phyloP scores from a whole-genome alignment of 75 land plant genomes.

The Cunninghamia lanceolata region DNA sequence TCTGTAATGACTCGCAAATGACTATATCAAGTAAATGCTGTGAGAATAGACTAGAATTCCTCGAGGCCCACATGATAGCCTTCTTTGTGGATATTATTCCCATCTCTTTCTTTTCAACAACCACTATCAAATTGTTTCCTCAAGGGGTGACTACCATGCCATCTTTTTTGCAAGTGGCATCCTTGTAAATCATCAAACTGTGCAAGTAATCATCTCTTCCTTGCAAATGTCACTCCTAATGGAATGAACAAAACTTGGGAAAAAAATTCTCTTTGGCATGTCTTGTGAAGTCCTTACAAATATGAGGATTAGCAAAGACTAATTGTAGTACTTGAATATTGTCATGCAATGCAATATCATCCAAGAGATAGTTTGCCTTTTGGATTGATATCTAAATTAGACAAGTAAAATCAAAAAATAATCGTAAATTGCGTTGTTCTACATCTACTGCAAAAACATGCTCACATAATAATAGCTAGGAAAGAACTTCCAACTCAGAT shows the following conservation, averaged over 20 bases:
- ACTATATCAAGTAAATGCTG: constrained; percentile 88
- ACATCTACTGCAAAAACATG: constrained; percentile 85
- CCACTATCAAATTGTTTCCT: constrained; percentile 29
- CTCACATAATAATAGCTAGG: constrained; percentile 42
- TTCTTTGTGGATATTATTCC: constrained; percentile 38
- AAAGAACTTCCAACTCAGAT: constrained; percentile 50
- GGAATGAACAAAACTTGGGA: constrained; percentile 40
- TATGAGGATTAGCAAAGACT: constrained; percentile 76
- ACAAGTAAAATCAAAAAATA: constrained; percentile 93
- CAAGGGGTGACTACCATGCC: constrained; percentile 32
- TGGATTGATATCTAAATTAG: constrained; percentile 93
- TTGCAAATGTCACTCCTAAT: constrained; percentile 59
- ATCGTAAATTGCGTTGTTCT: constrained; percentile 83
- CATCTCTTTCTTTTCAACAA: constrained; percentile 38
- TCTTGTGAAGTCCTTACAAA: constrained; percentile 75
- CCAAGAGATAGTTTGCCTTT: constrained; percentile 73
- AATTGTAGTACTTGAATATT: constrained; percentile 61
- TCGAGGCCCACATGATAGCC: constrained; percentile 78
- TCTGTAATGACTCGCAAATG: constrained; percentile 90
- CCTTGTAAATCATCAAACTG: constrained; percentile 99
- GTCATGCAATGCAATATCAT: constrained; percentile 90
- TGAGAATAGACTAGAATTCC: constrained; percentile 82
- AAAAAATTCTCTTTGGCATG: constrained; percentile 32
- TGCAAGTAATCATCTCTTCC: constrained; percentile 70
- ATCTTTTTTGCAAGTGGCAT: constrained; percentile 80